These are phyloP conservation scores for Candida lessepsii DNA, from an alignment of 805 yeast species.

Conservation along the genomic window DNA sequence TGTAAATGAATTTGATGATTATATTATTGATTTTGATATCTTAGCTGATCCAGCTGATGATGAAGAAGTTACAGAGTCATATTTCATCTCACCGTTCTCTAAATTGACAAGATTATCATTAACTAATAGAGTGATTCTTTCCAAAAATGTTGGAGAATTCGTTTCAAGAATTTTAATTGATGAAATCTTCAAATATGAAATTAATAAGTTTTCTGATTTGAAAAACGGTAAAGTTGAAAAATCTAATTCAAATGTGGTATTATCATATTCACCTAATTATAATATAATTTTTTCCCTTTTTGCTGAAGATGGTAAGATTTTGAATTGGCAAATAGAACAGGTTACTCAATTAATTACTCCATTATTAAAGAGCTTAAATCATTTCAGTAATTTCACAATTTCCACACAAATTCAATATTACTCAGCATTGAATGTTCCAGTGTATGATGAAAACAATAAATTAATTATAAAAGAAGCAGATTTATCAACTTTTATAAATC, in stretches of 20 bases:
- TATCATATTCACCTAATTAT: constrained; percentile 61
- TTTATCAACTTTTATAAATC: constrained; percentile 75
- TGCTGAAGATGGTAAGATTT: constrained; percentile 63
- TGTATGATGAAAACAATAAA: constrained; percentile 18
- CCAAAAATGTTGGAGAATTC: constrained; percentile 33
- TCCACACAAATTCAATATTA: constrained; percentile 79
- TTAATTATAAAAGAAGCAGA: constrained; percentile 47
- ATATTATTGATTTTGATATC: constrained; percentile 35
- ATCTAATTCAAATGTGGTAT: constrained; percentile 32
- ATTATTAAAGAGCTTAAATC: constrained; percentile 49
- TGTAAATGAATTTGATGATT: constrained; percentile 24
- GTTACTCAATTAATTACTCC: constrained; percentile 56
- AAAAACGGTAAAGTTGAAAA: background rate
- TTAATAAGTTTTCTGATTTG: constrained; percentile 23
- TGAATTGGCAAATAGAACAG: constrained; percentile 70
- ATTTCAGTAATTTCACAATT: constrained; percentile 67
- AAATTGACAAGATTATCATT: constrained; percentile 30
- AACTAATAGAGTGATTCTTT: constrained; percentile 22
- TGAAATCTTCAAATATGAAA: constrained; percentile 40
- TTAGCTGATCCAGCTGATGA: constrained; percentile 10
- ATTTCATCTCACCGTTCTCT: constrained; percentile 36
- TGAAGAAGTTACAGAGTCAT: constrained; percentile 9
- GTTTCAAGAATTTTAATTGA: constrained; percentile 37
- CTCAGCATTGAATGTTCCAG: constrained; percentile 39
- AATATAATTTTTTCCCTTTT: constrained; percentile 77